Base-by-base conservation (phyloP, 495 filamentous ascomycete species). In the Penicillium steckii region DNA sequence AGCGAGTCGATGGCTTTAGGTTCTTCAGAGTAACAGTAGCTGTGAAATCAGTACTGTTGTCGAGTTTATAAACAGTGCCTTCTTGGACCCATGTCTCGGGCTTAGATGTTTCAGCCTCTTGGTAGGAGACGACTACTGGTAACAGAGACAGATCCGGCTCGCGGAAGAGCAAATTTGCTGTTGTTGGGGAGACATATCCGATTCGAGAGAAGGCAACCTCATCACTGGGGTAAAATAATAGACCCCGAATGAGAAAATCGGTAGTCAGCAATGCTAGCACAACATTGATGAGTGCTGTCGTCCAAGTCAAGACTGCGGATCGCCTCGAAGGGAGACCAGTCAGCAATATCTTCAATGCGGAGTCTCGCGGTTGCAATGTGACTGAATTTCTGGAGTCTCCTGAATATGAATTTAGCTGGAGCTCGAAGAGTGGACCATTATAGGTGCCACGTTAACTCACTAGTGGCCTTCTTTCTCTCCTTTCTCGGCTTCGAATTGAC, bases 21-120 rank as follows among this genome's bases (percentile, higher is more conserved):
- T 79, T 53, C 27, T 60, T 62, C 47, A 91, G 59, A 0, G 68
- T 77, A 7, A 96, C 69, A 0, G 81, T 76, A 2, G 78, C 74
- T 1, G 93, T 96, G 61, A 80, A 96, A 63, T 98, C 94, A 0
- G 92, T 91, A 24, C 80, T 82, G 25, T 90, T 81, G 53, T 82
- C 79, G 1, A 95, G 82, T 60, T 70, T 77, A 45, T 77, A 67
- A 9, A 91, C 73, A 22, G 74, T 77, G 9, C 86, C 87, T 26
- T 80, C 87, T 38, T 80, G 70, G 50, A 83, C 80, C 90, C 88
- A 94, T 32, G 64, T 63, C 12, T 64, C 62, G 4, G 60, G n/a
- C 2, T 47, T 44, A 1, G 30, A 33, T 17, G 59, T 18, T 23
- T 57, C 55, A 25, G 65, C 66, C 24, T 74, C 61, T 27, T 81